These are phyloP conservation scores for Penicillium daleae DNA, from an alignment of 495 filamentous ascomycete genomes.

Conservation along the genomic window DNA sequence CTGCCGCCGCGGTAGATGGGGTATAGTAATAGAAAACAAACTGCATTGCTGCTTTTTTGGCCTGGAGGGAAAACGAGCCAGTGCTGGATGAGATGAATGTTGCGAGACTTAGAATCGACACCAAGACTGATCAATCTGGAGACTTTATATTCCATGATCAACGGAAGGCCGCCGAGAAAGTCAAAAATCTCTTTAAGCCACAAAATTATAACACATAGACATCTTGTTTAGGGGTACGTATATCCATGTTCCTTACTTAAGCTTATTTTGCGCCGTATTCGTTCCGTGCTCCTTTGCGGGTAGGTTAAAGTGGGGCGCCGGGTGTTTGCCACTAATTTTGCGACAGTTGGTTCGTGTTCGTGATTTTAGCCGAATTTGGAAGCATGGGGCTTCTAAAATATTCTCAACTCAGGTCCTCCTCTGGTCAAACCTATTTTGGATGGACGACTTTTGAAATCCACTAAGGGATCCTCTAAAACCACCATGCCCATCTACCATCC, in stretches of 20 bases:
- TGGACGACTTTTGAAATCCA: not conserved
- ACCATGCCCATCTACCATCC: not conserved
- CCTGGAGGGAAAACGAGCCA: not conserved
- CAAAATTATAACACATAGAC: not conserved
- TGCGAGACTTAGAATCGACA: not conserved
- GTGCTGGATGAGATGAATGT: not conserved
- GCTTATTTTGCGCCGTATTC: slow-evolving; percentile 18
- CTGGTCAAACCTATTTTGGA: too few species aligned
- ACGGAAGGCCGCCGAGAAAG: not conserved
- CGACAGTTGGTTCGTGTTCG: slow-evolving; percentile 1
- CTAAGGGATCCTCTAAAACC: not conserved
- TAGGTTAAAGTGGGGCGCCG: slow-evolving; percentile 5
- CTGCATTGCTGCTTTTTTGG: slow-evolving; percentile 15
- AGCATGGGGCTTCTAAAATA: not conserved
- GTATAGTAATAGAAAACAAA: slow-evolving; percentile 47
- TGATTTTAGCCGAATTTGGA: not conserved
- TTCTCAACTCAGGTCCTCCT: not conserved
- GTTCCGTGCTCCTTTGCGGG: slow-evolving; percentile 8
- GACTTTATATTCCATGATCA: not conserved
- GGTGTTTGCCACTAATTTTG: slow-evolving; percentile 4
- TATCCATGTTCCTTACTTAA: not conserved
- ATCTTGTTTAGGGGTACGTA: not conserved
- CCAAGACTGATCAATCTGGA: not conserved
- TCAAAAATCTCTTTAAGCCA: not conserved
- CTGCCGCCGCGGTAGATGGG: slow-evolving; percentile 52